Evolutionary conservation across 768 basidiomycete genomes (phyloP).

Genomic region (Pulveroboletus sp.): DNA sequence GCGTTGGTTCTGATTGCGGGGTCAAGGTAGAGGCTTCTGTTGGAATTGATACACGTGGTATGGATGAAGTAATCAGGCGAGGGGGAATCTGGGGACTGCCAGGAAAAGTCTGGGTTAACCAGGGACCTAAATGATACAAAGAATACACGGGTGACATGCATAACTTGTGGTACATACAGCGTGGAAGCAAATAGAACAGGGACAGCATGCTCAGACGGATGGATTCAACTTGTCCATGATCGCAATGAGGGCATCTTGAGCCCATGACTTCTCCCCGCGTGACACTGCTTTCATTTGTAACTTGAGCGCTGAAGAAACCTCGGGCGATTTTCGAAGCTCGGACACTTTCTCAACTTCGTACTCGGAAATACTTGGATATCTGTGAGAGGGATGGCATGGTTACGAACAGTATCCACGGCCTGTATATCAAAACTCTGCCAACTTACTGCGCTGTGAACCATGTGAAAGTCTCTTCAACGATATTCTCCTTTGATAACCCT

Average conservation of each 20-base stretch:
- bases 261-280: conserved; percentile 28
- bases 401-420: neutral
- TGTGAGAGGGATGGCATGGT: conserved; percentile 4
- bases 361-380: conserved; percentile 12
- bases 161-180: neutral
- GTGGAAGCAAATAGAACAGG: no score
- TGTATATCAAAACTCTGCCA: neutral
- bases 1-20: conserved; percentile 18
- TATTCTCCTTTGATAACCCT: conserved; percentile 23
- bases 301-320: conserved; percentile 22
- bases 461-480: conserved; percentile 29
- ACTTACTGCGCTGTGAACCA: conserved; percentile 32
- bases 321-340: conserved; percentile 19
- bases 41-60: conserved; percentile 48
- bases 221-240: conserved; percentile 24
- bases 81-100: conserved; percentile 70
- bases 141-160: neutral
- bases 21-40: conserved; percentile 26
- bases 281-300: conserved; percentile 21
- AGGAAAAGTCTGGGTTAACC: conserved; percentile 55
- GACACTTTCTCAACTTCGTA: conserved; percentile 19
- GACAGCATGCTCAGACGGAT: neutral
- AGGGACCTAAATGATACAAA: conserved; percentile 13
- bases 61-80: conserved; percentile 72
- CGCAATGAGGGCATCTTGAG: conserved; percentile 15